A percentile compares a stretch with the other conserved stretches of the same genome.
Conservation (phyloP, 1,139 yeast species). For the Hyphopichia buzzinii region DNA sequence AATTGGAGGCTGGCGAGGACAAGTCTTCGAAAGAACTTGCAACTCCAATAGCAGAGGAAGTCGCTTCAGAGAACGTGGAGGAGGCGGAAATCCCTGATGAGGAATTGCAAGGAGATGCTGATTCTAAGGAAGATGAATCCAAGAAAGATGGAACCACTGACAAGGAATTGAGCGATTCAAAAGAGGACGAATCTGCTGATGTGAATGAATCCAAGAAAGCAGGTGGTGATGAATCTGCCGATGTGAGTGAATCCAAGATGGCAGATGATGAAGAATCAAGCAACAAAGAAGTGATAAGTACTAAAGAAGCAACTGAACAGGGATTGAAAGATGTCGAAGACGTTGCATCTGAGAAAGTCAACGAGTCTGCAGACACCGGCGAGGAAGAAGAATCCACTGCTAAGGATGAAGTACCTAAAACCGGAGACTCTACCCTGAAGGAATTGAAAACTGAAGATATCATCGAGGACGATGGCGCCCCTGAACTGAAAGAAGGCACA, state of each 20-base stretch:
- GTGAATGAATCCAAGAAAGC: background rate
- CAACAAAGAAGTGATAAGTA: no score
- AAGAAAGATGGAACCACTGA: constrained; percentile 5
- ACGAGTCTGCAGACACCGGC: background rate
- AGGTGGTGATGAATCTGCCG: background rate
- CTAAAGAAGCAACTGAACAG: no score
- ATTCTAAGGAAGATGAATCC: constrained; percentile 5
- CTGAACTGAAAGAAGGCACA: background rate
- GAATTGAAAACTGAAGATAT: background rate
- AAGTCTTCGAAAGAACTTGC: background rate
- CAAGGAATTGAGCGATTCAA: background rate
- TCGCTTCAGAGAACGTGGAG: constrained; percentile 4
- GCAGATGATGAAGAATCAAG: background rate
- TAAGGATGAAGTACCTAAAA: background rate
- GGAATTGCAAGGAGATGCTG: constrained; percentile 7
- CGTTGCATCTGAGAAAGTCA: constrained; percentile 1
- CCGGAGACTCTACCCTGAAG: background rate
- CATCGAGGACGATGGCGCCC: background rate
- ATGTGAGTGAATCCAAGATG: background rate
- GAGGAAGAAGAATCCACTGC: background rate
- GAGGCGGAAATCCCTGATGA: constrained; percentile 4
- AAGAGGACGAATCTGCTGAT: background rate
- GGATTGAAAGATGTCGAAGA: constrained; percentile 1
- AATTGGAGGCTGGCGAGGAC: background rate
- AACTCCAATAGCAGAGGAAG: constrained; percentile 1